Evolutionary conservation across 2,329 filamentous ascomycete genomes (phyloP).

Genomic region (Massarina eburnea): DNA sequence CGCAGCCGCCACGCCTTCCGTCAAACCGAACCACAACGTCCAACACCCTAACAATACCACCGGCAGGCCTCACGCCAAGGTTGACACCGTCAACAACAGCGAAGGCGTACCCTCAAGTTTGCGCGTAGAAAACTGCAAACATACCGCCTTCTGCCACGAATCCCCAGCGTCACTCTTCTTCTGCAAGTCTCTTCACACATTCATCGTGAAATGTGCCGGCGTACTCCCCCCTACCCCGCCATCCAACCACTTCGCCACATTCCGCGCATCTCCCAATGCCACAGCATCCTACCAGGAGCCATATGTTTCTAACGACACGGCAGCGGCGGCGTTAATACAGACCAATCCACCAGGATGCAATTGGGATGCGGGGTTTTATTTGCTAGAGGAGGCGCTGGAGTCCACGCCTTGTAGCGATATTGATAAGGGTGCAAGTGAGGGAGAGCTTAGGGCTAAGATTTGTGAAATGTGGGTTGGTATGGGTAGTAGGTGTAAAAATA

Average conservation of each 20-base stretch:
- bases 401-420: not conserved
- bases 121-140: not conserved
- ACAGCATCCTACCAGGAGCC: not conserved
- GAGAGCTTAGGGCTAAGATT: not conserved
- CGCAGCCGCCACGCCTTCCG: too few species aligned
- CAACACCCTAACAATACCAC: not conserved
- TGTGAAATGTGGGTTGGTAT: not conserved
- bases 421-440: not conserved
- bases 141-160: not conserved
- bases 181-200: not conserved
- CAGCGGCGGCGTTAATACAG: not conserved
- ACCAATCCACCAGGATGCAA: not conserved
- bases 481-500: conserved; percentile 1
- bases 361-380: not conserved
- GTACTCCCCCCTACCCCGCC: not conserved
- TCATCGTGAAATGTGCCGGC: not conserved
- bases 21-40: not conserved
- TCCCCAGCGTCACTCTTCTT: not conserved
- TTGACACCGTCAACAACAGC: conserved; percentile 1
- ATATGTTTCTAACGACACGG: not conserved
- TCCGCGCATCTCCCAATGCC: not conserved
- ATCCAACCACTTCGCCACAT: not conserved
- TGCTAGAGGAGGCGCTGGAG: not conserved
- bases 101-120: not conserved
- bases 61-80: not conserved